Base-by-base conservation (phyloP, 2,329 filamentous ascomycete species). In the Myriosclerotinia curreyana region DNA sequence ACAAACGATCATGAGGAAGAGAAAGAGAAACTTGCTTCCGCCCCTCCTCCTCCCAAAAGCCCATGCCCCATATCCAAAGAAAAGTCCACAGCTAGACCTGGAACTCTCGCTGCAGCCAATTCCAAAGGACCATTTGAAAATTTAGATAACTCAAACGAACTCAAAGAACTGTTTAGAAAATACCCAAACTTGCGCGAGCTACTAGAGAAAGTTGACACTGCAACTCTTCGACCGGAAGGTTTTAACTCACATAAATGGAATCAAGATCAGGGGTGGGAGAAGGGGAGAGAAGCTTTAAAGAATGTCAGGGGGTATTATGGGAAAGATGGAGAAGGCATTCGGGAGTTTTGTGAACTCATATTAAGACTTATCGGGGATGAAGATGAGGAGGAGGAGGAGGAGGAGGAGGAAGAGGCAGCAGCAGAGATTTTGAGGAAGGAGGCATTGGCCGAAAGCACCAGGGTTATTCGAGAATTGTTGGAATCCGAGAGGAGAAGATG, bases 311-410 rank as follows among this genome's bases (percentile, higher is more conserved):
- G 77, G 40, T 78, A 79, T 38, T 78, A 80, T 1, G 79, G 81
- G n/a, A 79, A 82, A 68, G 81, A 82, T 64, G 84, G 84, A 38
- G 83, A 87, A 68, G 85, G 79, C 5, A 77, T 89, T 38, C 77
- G 82, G 60, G 86, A 87, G 73, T 89, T 86, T 70, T 82, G 81
- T 54, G 82, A 84, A 66, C 75, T 87, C 28, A 79, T 88, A 22
- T 70, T 81, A 55, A 77, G 80, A 64, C 74, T 86, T 42, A 76
- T 86, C 28, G 75, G 75, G 6, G 67, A 70, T 14, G 75, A 75
- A 11, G 66, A 70, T 12, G 71, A 71, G 17, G 59, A 68, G 2
- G 67, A 62, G 2, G 55, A 62, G 4, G 75, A 79, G 34, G 72
- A 71, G 17, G 59, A 68, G 2, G 67, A 62, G 2, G 55, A 62